phyloP scores from a whole-genome alignment of 495 filamentous ascomycete genomes.

The Massariosphaeria phaeospora region DNA sequence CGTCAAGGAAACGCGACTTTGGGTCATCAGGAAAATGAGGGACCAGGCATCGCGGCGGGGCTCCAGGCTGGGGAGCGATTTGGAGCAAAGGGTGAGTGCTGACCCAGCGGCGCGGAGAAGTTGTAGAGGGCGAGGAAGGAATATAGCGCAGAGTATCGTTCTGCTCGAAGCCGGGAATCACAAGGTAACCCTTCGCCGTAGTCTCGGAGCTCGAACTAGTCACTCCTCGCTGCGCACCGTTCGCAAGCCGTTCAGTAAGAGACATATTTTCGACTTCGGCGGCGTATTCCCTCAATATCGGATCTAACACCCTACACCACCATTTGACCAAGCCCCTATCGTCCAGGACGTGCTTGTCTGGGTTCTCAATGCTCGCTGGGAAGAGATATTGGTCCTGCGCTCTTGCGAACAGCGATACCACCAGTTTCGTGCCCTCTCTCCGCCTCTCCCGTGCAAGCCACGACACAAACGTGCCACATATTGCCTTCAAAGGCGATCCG shows the following conservation, averaged over 20 bases:
- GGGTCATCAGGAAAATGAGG: constrained; percentile 94
- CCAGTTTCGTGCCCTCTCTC: constrained; percentile 62
- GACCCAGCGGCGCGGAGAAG: constrained; percentile 32
- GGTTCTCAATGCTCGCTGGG: constrained; percentile 80
- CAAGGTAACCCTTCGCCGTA: constrained; percentile 65
- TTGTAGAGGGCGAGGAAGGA: constrained; percentile 41
- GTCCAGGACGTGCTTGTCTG: constrained; percentile 85
- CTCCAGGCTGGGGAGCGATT: constrained; percentile 51
- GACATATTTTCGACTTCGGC: constrained; percentile 44
- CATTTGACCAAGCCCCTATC: constrained; percentile 84
- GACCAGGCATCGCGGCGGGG: constrained; percentile 79
- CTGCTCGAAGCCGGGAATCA: constrained; percentile 78
- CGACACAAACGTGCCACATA: constrained; percentile 69
- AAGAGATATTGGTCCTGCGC: constrained; percentile 94
- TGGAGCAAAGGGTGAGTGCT: constrained; percentile 59
- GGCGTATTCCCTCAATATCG: constrained; percentile 53
- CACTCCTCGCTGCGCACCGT: constrained; percentile 3
- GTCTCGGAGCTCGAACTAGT: constrained; percentile 27
- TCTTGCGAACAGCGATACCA: constrained; percentile 88
- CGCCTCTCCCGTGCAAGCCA: constrained; percentile 64
- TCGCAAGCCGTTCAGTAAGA: constrained; percentile 16
- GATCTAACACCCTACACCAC: constrained; percentile 88
- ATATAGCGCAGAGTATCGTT: constrained; percentile 65
- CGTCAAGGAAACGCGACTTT: constrained; percentile 83
- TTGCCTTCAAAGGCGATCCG: constrained; percentile 62